Evolutionary conservation across 1,139 yeast genomes (phyloP).

Genomic region (Scheffersomyces titani): DNA sequence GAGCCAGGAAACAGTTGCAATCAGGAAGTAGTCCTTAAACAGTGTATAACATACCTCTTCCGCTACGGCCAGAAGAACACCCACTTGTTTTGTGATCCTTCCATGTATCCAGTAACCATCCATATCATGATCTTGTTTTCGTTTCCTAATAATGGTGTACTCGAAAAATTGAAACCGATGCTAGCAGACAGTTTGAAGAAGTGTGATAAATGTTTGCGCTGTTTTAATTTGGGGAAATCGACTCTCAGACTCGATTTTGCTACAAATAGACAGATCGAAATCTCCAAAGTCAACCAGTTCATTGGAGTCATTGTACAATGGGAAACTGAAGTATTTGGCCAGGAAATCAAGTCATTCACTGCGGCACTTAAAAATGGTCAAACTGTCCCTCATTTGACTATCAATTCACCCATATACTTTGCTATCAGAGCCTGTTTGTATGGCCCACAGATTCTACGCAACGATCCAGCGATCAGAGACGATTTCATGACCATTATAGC

Average conservation of each 20-base stretch:
- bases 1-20: constrained; percentile 25
- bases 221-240: constrained; percentile 56
- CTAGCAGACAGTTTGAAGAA: constrained; percentile 38
- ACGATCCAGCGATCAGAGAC: constrained; percentile 28
- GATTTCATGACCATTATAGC: constrained; percentile 3
- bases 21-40: constrained; percentile 28
- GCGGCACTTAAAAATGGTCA: constrained; percentile 20
- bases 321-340: constrained; percentile 36
- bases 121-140: constrained; percentile 62
- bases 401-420: constrained; percentile 7
- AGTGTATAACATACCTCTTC: constrained; percentile 29
- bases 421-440: constrained; percentile 49
- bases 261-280: constrained; percentile 48
- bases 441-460: constrained; percentile 52
- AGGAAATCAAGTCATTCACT: constrained; percentile 21
- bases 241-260: constrained; percentile 54
- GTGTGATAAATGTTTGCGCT: constrained; percentile 54
- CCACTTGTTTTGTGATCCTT: constrained; percentile 62
- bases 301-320: constrained; percentile 52
- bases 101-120: constrained; percentile 47
- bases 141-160: constrained; percentile 48
- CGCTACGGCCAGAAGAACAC: constrained; percentile 19
- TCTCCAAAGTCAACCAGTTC: constrained; percentile 51
- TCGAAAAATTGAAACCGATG: constrained; percentile 42
- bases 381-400: constrained; percentile 4